Evolutionary conservation across 345 rosid genomes (phyloP).

Genomic region (Eutrema yunnanense): DNA sequence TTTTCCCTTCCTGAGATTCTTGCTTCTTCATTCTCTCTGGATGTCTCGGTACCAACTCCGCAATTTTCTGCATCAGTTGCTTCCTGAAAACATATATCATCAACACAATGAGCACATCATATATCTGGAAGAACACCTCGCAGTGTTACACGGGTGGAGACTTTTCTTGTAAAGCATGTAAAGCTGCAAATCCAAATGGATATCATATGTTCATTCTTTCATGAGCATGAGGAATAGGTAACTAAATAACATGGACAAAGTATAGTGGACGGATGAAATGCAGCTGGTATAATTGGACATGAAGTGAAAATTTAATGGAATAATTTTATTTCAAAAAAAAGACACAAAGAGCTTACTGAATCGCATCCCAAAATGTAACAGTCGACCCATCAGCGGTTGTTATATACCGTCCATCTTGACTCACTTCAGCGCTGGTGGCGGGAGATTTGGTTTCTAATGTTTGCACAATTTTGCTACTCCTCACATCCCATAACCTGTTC

Average conservation of each 20-base stretch:
- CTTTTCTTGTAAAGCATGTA: background rate
- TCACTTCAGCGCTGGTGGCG: slow-evolving; percentile 93
- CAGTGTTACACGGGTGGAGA: background rate
- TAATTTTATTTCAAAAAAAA: no score
- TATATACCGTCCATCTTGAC: slow-evolving; percentile 92
- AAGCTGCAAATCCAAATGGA: background rate
- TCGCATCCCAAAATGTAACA: no score
- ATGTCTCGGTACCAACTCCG: slow-evolving; percentile 86
- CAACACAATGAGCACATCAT: slow-evolving; percentile 7
- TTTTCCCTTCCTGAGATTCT: slow-evolving; percentile 67
- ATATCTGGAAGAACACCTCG: background rate
- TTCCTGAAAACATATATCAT: slow-evolving; percentile 43
- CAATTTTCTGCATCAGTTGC: slow-evolving; percentile 77
- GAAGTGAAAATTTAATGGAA: no score
- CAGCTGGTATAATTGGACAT: no score
- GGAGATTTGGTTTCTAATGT: slow-evolving; percentile 83
- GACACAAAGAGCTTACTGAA: no score
- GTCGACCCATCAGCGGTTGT: slow-evolving; percentile 43
- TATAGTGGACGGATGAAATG: no score
- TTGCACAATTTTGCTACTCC: slow-evolving; percentile 80
- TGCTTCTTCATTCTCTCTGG: slow-evolving; percentile 81
- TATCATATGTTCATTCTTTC: background rate
- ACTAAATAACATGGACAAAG: no score
- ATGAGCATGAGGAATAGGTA: background rate
- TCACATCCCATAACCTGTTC: slow-evolving; percentile 80